Evolutionary conservation across 176 grass and related monocot genomes (phyloP).

Genomic region (Juncus inflexus): DNA sequence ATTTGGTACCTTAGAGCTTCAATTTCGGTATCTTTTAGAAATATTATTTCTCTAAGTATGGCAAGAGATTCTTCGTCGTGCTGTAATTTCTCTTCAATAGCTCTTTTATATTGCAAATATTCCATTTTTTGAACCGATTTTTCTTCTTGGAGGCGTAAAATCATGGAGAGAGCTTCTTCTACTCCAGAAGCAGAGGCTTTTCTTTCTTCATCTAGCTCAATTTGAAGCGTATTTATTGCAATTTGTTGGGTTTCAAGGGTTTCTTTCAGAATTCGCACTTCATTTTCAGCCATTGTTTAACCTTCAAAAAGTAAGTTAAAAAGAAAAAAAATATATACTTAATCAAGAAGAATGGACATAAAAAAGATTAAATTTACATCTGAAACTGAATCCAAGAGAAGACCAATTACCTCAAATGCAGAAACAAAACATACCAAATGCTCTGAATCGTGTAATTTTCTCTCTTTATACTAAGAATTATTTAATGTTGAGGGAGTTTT

Average conservation of each 20-base stretch:
- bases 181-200: slow-evolving; percentile 34
- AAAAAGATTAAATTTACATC: slow-evolving; percentile 9
- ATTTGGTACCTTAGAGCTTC: slow-evolving; percentile 30
- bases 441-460: neutral
- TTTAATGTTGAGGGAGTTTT: neutral
- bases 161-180: slow-evolving; percentile 43
- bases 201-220: slow-evolving; percentile 44
- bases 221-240: slow-evolving; percentile 15
- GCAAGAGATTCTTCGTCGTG: slow-evolving; percentile 28
- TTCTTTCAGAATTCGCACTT: slow-evolving; percentile 23
- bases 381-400: slow-evolving; percentile 21
- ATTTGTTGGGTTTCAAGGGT: slow-evolving; percentile 25
- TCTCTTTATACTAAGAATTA: neutral
- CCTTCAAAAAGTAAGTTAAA: neutral
- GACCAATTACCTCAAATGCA: slow-evolving; percentile 4
- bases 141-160: slow-evolving; percentile 42
- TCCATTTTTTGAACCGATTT: slow-evolving; percentile 44
- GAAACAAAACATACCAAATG: neutral
- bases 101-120: slow-evolving; percentile 39
- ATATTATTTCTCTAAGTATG: slow-evolving; percentile 34
- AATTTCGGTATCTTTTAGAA: slow-evolving; percentile 43
- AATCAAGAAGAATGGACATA: neutral
- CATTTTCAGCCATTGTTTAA: slow-evolving; percentile 28
- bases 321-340: neutral
- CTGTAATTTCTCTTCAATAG: slow-evolving; percentile 40